phyloP scores from a whole-genome alignment of 2,329 filamentous ascomycete genomes.

The Ophiostoma perfectum region DNA sequence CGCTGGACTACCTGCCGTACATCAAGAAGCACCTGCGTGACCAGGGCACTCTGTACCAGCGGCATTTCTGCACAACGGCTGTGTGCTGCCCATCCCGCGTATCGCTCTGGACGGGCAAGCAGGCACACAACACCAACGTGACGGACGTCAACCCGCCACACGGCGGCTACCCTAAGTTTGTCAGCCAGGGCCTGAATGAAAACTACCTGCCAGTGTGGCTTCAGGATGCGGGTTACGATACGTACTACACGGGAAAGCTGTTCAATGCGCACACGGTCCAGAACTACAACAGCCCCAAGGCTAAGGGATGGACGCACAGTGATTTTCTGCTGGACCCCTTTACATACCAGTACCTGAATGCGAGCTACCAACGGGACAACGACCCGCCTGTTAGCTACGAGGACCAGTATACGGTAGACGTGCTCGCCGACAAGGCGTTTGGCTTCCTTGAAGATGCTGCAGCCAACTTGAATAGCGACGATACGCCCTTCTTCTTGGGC shows the following conservation, averaged over 20 bases:
- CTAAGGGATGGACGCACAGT: constrained; percentile 55
- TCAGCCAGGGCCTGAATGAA: constrained; percentile 59
- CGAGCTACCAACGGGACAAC: constrained; percentile 52
- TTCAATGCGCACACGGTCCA: constrained; percentile 58
- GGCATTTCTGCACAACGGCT: constrained; percentile 62
- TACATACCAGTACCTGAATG: constrained; percentile 60
- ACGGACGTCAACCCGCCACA: constrained; percentile 53
- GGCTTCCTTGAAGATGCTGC: constrained; percentile 59
- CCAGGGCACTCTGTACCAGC: constrained; percentile 54
- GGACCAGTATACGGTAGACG: constrained; percentile 50
- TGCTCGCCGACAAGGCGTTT: constrained; percentile 54
- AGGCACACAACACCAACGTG: constrained; percentile 66
- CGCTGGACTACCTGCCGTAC: constrained; percentile 52
- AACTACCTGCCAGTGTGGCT: constrained; percentile 67
- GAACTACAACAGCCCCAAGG: constrained; percentile 56
- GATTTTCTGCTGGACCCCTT: constrained; percentile 54
- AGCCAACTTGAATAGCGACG: constrained; percentile 29
- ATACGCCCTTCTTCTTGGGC: background rate
- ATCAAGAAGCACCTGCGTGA: constrained; percentile 42
- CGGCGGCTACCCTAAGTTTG: constrained; percentile 61
- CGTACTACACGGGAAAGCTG: constrained; percentile 68
- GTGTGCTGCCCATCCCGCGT: constrained; percentile 65
- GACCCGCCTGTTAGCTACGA: constrained; percentile 51
- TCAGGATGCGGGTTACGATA: constrained; percentile 62
- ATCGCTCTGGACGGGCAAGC: constrained; percentile 58